Conservation (phyloP, 768 basidiomycete species). For the Agrocybe praecox region DNA sequence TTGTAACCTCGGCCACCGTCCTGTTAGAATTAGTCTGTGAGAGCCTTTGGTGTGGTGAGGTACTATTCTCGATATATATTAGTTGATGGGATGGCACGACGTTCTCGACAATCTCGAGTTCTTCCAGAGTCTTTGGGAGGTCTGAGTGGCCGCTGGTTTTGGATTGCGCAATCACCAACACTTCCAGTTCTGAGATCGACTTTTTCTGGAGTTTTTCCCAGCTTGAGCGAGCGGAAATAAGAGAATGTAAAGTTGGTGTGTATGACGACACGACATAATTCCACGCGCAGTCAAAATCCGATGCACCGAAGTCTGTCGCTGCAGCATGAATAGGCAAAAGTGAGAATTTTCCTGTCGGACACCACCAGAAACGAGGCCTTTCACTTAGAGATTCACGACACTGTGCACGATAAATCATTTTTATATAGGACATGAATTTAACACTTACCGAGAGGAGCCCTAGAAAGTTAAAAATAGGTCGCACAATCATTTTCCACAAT, state of each 20-base stretch:
- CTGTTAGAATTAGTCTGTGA: not conserved
- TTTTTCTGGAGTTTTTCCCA: not conserved
- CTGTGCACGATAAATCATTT: not conserved
- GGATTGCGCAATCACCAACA: constrained; percentile 11
- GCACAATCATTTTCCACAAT: constrained; percentile 6
- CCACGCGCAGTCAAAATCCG: not conserved
- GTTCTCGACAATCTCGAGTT: constrained; percentile 6
- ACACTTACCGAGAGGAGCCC: constrained; percentile 3
- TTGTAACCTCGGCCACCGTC: not conserved
- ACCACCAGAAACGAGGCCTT: constrained; percentile 16
- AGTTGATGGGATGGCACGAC: constrained; percentile 4
- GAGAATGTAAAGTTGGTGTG: constrained; percentile 10
- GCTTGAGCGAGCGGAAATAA: constrained; percentile 1
- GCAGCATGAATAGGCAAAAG: constrained; percentile 16
- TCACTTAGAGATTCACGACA: not conserved
- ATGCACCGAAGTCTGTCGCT: constrained; percentile 8
- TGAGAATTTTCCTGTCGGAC: constrained; percentile 13
- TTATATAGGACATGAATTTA: not conserved
- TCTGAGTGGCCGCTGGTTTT: constrained; percentile 4
- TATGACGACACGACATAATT: constrained; percentile 16
- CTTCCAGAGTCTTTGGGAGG: constrained; percentile 13
- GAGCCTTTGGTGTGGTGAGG: not conserved
- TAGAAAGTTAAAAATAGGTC: constrained; percentile 6
- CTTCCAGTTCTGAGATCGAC: not conserved
- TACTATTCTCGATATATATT: not conserved